Percentiles rank a stretch among this genome's conserved stretches.
Conservation (phyloP, 164 flowering plant genomes). For the Stephania cephalantha region DNA sequence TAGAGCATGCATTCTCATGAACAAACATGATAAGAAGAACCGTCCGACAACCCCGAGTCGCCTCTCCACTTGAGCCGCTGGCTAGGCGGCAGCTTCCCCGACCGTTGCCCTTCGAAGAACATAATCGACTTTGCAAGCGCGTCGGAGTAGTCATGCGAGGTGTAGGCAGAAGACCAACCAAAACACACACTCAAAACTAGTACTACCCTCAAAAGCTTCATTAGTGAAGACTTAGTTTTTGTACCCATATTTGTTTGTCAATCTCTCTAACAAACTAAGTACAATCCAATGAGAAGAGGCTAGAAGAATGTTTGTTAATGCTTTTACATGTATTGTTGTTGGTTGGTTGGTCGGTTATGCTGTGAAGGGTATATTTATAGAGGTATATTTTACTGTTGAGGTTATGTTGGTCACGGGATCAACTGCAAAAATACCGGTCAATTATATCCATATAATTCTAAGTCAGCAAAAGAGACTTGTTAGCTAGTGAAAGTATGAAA, state of each 20-base stretch:
- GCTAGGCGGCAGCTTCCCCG: conserved; percentile 64
- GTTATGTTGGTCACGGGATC: conserved; percentile 41
- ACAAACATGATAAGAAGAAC: conserved; percentile 59
- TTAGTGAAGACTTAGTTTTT: conserved; percentile 4
- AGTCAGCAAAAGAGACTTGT: not conserved
- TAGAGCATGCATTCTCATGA: not conserved
- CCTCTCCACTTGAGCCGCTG: conserved; percentile 75
- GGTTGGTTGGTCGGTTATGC: conserved; percentile 3
- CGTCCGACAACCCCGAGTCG: conserved; percentile 69
- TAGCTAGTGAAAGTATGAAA: not conserved
- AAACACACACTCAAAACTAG: conserved; percentile 7
- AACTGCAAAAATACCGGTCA: conserved; percentile 26
- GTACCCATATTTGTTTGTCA: conserved; percentile 16
- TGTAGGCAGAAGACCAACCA: conserved; percentile 30
- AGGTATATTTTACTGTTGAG: not conserved
- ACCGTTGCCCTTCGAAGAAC: conserved; percentile 87
- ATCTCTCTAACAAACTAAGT: too few relatives aligned
- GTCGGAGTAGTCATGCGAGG: conserved; percentile 38
- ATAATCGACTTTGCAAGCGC: conserved; percentile 79
- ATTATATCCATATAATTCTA: not conserved
- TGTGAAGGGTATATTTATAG: conserved; percentile 20
- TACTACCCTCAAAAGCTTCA: conserved; percentile 17
- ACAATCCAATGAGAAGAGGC: not conserved
- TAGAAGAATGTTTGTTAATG: not conserved
- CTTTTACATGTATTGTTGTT: not conserved